Evolutionary conservation across 2,329 filamentous ascomycete species (phyloP), one percentile per base, ranked within the genome.

Genomic region (Exophiala alcalophila): DNA sequence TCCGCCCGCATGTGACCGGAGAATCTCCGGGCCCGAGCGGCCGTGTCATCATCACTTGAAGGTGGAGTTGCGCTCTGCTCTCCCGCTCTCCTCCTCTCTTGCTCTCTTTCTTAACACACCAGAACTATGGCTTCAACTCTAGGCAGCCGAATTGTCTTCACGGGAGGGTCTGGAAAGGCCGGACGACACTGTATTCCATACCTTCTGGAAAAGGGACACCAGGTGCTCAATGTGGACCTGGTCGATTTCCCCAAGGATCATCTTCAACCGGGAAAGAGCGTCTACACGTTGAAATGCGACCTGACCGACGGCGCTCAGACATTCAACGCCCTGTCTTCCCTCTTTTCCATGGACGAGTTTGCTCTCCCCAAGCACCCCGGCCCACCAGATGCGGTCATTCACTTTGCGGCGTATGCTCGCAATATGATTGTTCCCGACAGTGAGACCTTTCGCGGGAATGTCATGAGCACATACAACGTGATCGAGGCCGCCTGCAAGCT

Each of bases 401-500:
- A 83, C 58, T 76, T 81, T 37, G 76, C 71, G 10, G 78, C 76
- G 0, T 77, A 74, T 50, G 72, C 79, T 0, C 68, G 78, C 18
- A 78, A 79, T 53, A 72, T 81, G 70, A 66, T 81, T 2, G 77
- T 79, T 0, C 77, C 77, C 0, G 78, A 83, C 56, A 77, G 74
- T 37, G 75, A 80, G 55, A 74, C 69, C 37, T 83, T 78, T 60
- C 65, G 66, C 12, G 70, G 65, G 18, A 83, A 83, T 54, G 69
- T 74, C 0, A 64, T 67, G 0, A 67, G 71, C 7, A 78, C 74
- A 0, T 81, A 81, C 61, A 83, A 83, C 53, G 70, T 82, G 16
- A 71, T 83, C 49, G 79, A 83, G 60, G 76, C 77, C 0, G 77
- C 78, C 0, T 78, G 70, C 56, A 80, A 80, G 49, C 64, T 82